Conservation (phyloP, 2,329 filamentous ascomycete species). For the Diatrype stigma region DNA sequence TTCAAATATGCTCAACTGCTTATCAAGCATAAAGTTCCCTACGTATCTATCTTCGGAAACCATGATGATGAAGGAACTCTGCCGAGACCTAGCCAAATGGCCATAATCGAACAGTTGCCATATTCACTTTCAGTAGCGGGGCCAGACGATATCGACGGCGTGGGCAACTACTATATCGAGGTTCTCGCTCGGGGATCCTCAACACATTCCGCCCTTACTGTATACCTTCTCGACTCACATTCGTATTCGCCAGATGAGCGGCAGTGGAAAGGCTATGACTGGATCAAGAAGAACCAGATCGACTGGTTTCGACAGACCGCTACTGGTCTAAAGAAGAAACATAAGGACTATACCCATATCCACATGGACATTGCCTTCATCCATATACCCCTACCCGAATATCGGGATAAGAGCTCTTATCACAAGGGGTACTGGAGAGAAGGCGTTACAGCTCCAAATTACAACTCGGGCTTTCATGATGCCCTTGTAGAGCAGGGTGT, state of each 20-base stretch:
- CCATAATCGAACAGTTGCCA: conserved; percentile 77
- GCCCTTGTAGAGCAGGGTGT: conserved; percentile 83
- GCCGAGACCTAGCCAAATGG: conserved; percentile 75
- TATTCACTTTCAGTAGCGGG: conserved; percentile 85
- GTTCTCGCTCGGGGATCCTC: conserved; percentile 74
- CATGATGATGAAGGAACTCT: conserved; percentile 91
- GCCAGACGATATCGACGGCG: conserved; percentile 77
- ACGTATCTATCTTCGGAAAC: conserved; percentile 92
- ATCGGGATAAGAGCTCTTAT: conserved; percentile 57
- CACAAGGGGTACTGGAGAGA: conserved; percentile 74
- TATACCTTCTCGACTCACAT: conserved; percentile 95
- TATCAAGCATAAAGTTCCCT: conserved; percentile 83
- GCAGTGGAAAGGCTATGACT: conserved; percentile 90
- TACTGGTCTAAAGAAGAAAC: conserved; percentile 67
- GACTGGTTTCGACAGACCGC: conserved; percentile 87
- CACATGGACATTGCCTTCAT: conserved; percentile 97
- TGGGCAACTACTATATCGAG: conserved; percentile 94
- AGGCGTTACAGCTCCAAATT: conserved; percentile 78
- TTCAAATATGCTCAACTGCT: conserved; percentile 89
- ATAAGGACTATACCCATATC: conserved; percentile 81
- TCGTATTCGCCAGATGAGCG: conserved; percentile 86
- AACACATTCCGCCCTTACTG: conserved; percentile 82
- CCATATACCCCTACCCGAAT: conserved; percentile 93
- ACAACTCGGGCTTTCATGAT: conserved; percentile 90
- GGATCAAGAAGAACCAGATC: conserved; percentile 92